Percentiles rank a stretch among this genome's conserved stretches.
phyloP scores from a whole-genome alignment of 73 alveolate genomes.

The Uronychia setigera region DNA sequence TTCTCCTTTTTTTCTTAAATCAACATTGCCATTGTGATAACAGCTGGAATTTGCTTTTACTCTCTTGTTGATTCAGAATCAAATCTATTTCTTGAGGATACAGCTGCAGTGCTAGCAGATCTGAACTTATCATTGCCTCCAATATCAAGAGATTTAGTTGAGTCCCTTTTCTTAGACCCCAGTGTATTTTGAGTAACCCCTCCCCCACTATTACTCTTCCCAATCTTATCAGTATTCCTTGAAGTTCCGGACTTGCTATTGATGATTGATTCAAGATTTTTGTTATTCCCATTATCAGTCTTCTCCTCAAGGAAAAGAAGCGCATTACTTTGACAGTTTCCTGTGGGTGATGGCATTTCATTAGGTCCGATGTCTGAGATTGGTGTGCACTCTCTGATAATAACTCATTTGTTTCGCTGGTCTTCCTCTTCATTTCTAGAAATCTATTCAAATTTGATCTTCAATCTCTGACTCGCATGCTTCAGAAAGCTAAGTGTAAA shows the following conservation, averaged over 20 bases:
- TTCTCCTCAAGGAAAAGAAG: neutral
- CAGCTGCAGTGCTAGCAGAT: neutral
- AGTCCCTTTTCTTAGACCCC: neutral
- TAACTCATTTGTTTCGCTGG: neutral
- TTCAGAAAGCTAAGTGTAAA: neutral
- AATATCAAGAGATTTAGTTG: neutral
- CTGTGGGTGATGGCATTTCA: neutral
- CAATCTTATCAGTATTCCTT: neutral
- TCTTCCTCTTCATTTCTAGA: neutral
- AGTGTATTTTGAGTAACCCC: neutral
- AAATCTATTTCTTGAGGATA: too few relatives aligned
- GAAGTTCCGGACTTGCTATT: neutral
- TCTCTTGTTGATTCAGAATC: too few relatives aligned
- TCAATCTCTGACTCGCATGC: neutral
- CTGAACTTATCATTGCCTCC: neutral
- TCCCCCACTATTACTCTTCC: neutral
- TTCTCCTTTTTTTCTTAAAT: neutral
- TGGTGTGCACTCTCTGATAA: neutral
- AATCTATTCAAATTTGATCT: neutral
- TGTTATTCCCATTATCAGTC: neutral
- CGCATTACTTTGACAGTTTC: neutral
- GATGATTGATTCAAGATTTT: neutral
- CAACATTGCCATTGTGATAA: neutral
- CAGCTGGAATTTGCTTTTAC: neutral
- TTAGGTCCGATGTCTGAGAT: neutral